These are phyloP conservation scores for Cytospora piceicola DNA, from an alignment of 2,329 filamentous ascomycete species.

Conservation along the genomic window DNA sequence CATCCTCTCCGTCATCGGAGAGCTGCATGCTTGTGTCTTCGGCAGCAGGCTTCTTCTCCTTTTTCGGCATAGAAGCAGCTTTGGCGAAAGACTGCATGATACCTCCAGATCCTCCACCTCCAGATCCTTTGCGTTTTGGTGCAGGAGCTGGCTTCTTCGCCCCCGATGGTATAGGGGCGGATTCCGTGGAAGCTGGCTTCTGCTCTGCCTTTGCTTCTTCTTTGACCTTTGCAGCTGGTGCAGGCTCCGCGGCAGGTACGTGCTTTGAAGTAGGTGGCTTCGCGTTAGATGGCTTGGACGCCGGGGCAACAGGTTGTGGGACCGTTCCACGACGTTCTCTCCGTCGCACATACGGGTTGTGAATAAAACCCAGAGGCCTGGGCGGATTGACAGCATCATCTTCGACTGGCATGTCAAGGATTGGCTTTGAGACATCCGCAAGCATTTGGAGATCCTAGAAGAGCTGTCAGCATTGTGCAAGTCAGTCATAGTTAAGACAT, in stretches of 20 bases:
- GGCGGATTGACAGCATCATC: constrained; percentile 64
- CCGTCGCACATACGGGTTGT: constrained; percentile 68
- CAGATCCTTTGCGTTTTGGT: constrained; percentile 63
- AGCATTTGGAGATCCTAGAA: constrained; percentile 67
- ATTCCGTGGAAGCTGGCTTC: constrained; percentile 44
- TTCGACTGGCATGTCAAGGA: constrained; percentile 56
- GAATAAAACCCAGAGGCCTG: constrained; percentile 73
- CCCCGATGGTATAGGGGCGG: constrained; percentile 35
- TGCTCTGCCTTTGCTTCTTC: constrained; percentile 42
- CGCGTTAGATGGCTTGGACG: constrained; percentile 38
- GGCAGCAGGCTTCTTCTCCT: constrained; percentile 35
- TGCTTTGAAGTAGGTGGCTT: constrained; percentile 38
- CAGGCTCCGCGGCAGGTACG: constrained; percentile 33
- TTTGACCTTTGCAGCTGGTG: constrained; percentile 37
- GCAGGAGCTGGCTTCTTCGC: constrained; percentile 45
- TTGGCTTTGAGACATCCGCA: constrained; percentile 68
- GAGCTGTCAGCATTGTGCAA: constrained; percentile 12
- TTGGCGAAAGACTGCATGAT: constrained; percentile 84
- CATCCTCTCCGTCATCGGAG: constrained; percentile 56
- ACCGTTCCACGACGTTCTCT: constrained; percentile 48
- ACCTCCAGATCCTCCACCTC: constrained; percentile 59
- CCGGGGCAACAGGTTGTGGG: constrained; percentile 36
- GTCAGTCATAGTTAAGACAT: not conserved
- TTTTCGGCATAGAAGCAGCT: constrained; percentile 57
- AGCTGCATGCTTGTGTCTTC: constrained; percentile 57